Base-by-base conservation (phyloP, 441 rosid species). In the Adansonia grandidieri region DNA sequence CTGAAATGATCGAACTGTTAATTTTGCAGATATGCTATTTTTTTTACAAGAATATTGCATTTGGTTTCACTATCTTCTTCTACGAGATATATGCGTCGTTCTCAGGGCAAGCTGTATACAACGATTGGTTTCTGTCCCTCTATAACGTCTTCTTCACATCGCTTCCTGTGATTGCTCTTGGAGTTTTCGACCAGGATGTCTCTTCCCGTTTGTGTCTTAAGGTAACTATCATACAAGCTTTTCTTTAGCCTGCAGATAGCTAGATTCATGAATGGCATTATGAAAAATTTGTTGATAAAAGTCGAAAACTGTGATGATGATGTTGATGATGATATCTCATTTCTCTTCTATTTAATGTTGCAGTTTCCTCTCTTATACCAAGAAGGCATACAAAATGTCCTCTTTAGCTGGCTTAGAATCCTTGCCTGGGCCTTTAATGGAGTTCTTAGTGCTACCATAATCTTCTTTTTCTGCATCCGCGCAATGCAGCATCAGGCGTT, bases 131-230 rank as follows among this genome's bases (percentile, higher is more conserved):
- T 79, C 86, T 94, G 50, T 77, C 98, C 0, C 87, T 92, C 6
- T 96, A 90, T 67, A 96, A 96, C 14, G 93, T 96, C 80, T 89
- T 96, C 93, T 96, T 96, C 89, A 94, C 98, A 64, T 94, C 99
- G 0, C 97, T 96, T 77, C 99, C 99, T 0, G 99, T 96, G 64
- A 91, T 94, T 72, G 97, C 99, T 73, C 87, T 94, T 0, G 98
- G 99, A 75, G 98, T 94, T 69, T 90, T 96, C 42, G 98, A 96
- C 82, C 97, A 96, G 81, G 99, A 96, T 63, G 93, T 94, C 78
- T 89, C 98, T 8, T 84, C 97, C 42, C 83, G 83, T 48, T 84
- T 81, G 60, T 94, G 97, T 81, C 89, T 89, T 75, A 92, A 89
- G 90, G 99, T 94, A 83, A 28, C 72, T 54, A 37, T 66, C 28